A percentile compares a stretch with the other conserved stretches of the same genome.
Evolutionary conservation across 352 stramenopile genomes (phyloP).

Genomic region (Pythium insidiosum): DNA sequence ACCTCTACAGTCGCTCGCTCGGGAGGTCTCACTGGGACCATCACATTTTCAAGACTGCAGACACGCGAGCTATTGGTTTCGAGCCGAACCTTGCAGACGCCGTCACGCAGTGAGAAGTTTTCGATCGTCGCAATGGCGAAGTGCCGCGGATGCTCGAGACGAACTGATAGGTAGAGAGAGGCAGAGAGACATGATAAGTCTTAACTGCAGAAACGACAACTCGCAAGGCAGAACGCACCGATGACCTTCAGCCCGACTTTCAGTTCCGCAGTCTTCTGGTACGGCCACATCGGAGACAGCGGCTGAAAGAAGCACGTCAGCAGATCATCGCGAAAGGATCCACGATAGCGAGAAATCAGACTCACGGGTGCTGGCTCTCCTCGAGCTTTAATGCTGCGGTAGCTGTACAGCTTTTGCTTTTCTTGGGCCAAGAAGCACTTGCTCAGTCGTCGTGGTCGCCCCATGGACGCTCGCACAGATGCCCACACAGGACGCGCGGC

Average conservation of each 20-base stretch:
- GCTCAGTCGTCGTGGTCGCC: constrained; percentile 56
- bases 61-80: constrained; percentile 21
- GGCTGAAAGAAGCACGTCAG: no score
- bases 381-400: constrained; percentile 30
- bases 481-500: constrained; percentile 66
- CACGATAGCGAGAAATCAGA: background rate
- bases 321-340: no score
- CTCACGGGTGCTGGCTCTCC: constrained; percentile 3
- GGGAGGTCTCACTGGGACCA: no score
- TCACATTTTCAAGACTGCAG: constrained; percentile 42
- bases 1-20: no score
- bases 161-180: constrained; percentile 16
- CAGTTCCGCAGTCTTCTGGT: no score
- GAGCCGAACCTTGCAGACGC: constrained; percentile 21
- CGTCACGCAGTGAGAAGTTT: constrained; percentile 15
- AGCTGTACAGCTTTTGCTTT: constrained; percentile 55
- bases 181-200: background rate
- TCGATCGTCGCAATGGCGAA: constrained; percentile 32
- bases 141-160: constrained; percentile 20
- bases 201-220: no score
- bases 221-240: no score
- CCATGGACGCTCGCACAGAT: constrained; percentile 69
- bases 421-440: constrained; percentile 56
- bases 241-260: no score
- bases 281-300: no score